A percentile compares a stretch with the other conserved stretches of the same genome.
phyloP scores from a whole-genome alignment of 169 alveolate species.

The Plasmodium ovale region DNA sequence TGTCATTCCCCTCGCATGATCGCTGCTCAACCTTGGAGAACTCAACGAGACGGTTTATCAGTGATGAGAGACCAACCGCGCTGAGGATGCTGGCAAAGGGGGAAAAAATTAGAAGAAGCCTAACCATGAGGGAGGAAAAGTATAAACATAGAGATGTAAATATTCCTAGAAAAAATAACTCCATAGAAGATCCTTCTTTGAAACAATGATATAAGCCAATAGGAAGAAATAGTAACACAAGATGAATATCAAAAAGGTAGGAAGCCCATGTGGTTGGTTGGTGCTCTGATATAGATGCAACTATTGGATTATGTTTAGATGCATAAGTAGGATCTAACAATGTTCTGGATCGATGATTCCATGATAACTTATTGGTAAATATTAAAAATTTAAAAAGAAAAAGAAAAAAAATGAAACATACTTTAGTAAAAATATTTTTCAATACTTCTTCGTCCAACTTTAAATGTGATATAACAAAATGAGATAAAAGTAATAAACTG shows the following conservation, averaged over 20 bases:
- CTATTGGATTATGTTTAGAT: conserved; percentile 94
- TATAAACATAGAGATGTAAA: conserved; percentile 64
- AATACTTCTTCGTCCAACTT: conserved; percentile 5
- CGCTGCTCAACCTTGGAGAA: conserved; percentile 1
- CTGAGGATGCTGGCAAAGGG: conserved; percentile 93
- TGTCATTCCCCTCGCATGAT: neutral
- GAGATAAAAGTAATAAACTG: conserved; percentile 67
- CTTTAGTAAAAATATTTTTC: conserved; percentile 1
- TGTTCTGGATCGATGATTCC: conserved; percentile 94
- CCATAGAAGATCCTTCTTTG: conserved; percentile 30
- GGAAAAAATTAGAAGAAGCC: conserved; percentile 94
- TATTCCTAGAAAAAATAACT: conserved; percentile 65
- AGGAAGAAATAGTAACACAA: conserved; percentile 74
- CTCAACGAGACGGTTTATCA: conserved; percentile 81
- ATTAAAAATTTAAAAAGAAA: conserved; percentile 29
- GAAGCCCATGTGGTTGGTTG: conserved; percentile 98
- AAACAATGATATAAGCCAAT: conserved; percentile 79
- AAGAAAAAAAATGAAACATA: conserved; percentile 41
- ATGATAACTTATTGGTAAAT: conserved; percentile 62
- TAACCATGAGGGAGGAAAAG: conserved; percentile 95
- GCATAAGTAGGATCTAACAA: conserved; percentile 99
- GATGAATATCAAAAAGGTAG: conserved; percentile 80
- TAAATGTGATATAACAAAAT: neutral
- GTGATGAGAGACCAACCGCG: conserved; percentile 94
- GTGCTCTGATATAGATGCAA: conserved; percentile 99